Evolutionary conservation across 495 filamentous ascomycete species (phyloP).

Genomic region (Pyronema omphalodes): DNA sequence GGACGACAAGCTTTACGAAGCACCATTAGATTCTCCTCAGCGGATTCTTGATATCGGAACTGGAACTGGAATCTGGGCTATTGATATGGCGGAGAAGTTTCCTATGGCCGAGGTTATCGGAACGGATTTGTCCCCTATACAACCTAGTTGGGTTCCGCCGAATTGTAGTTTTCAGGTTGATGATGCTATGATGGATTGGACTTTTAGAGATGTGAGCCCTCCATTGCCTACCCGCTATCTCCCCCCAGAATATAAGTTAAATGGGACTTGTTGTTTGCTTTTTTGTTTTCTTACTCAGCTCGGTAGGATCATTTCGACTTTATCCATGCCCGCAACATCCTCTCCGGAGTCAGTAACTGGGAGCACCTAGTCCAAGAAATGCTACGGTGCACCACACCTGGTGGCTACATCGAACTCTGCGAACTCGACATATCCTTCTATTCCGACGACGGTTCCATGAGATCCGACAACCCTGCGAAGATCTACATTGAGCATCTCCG

Average conservation of each 20-base stretch:
- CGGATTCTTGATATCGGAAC: slow-evolving; percentile 49
- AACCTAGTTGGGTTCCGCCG: slow-evolving; percentile 16
- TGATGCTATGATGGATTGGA: slow-evolving; percentile 35
- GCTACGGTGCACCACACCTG: too few relatives aligned
- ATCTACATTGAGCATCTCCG: too few relatives aligned
- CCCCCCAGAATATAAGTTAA: slow-evolving; percentile 34
- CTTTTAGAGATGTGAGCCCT: slow-evolving; percentile 7
- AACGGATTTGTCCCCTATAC: slow-evolving; percentile 40
- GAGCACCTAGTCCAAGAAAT: too few relatives aligned
- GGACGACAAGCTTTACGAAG: slow-evolving; percentile 28
- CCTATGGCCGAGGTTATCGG: slow-evolving; percentile 45
- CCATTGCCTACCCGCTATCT: too few relatives aligned
- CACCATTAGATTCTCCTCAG: slow-evolving; percentile 26
- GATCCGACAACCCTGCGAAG: too few relatives aligned
- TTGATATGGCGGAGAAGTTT: slow-evolving; percentile 63
- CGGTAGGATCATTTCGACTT: slow-evolving; percentile 27
- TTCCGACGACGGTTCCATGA: too few relatives aligned
- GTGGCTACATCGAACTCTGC: too few relatives aligned
- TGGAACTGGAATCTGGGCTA: slow-evolving; percentile 82
- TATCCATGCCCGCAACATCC: slow-evolving; percentile 25
- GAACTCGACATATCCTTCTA: too few relatives aligned
- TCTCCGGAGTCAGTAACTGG: too few relatives aligned
- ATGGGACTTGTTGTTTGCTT: slow-evolving; percentile 28
- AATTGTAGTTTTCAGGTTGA: slow-evolving; percentile 21
- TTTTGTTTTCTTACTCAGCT: too few relatives aligned